These are phyloP conservation scores for Mucor irregularis DNA, from an alignment of 371 early-diverging fungal species.

Conservation along the genomic window DNA sequence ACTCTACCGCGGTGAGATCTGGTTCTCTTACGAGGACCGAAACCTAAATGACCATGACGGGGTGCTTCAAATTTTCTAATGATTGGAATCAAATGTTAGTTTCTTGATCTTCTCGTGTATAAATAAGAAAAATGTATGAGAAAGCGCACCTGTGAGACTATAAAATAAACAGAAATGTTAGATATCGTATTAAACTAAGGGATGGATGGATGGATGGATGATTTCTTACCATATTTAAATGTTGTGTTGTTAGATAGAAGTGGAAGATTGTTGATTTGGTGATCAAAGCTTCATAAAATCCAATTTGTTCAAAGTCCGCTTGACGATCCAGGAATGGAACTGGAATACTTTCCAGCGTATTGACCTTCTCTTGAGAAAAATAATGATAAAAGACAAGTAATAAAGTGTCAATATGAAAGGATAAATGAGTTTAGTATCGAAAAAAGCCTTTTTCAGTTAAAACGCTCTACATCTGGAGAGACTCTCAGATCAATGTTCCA, in stretches of 20 bases:
- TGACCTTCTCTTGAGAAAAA: too few relatives aligned
- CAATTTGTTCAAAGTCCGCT: too few relatives aligned
- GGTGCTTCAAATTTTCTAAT: conserved; percentile 62
- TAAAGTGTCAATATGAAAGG: too few relatives aligned
- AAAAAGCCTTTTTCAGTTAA: too few relatives aligned
- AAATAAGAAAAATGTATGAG: background rate
- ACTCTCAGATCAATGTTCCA: too few relatives aligned
- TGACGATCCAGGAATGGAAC: too few relatives aligned
- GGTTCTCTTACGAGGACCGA: conserved; percentile 99
- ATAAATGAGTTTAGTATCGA: too few relatives aligned
- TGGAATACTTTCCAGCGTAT: too few relatives aligned
- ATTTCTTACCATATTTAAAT: conserved; percentile 11
- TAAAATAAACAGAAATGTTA: background rate
- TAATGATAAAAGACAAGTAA: too few relatives aligned
- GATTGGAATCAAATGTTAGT: background rate
- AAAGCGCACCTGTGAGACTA: conserved; percentile 19
- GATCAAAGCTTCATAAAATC: too few relatives aligned
- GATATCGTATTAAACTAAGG: background rate
- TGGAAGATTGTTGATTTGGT: too few relatives aligned
- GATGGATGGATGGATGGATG: background rate
- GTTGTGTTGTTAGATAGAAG: conserved; percentile 16
- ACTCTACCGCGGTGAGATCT: conserved; percentile 94
- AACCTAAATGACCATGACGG: conserved; percentile 99
- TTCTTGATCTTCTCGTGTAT: background rate
- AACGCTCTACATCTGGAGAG: too few relatives aligned